These are phyloP conservation scores for Diaporthe capsici DNA, from an alignment of 2,329 filamentous ascomycete genomes.

Conservation along the genomic window DNA sequence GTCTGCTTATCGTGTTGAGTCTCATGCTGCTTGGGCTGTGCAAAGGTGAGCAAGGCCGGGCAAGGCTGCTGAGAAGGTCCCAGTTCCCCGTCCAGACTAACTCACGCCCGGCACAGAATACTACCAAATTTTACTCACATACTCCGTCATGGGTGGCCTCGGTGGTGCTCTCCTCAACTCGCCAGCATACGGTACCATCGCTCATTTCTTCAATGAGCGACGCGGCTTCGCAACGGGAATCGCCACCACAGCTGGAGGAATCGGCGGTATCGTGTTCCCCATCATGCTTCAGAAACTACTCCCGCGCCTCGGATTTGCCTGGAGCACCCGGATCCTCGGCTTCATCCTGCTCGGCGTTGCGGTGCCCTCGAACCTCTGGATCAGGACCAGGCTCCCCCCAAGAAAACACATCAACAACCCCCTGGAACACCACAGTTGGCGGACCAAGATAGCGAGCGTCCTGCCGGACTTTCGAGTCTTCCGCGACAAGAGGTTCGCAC, in stretches of 20 bases:
- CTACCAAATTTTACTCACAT: constrained; percentile 85
- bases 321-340: constrained; percentile 64
- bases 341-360: constrained; percentile 64
- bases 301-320: constrained; percentile 62
- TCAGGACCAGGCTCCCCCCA: constrained; percentile 69
- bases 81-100: constrained; percentile 17
- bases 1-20: constrained; percentile 71
- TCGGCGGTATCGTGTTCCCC: constrained; percentile 78
- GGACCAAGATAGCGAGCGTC: constrained; percentile 50
- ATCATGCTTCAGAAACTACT: constrained; percentile 62
- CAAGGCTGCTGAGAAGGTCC: neutral
- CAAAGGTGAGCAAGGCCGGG: constrained; percentile 56
- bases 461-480: constrained; percentile 75
- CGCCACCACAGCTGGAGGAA: constrained; percentile 79
- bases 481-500: constrained; percentile 68
- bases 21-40: constrained; percentile 79
- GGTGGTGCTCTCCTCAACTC: constrained; percentile 84
- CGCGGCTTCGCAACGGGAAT: constrained; percentile 86
- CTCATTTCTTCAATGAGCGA: constrained; percentile 82
- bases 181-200: constrained; percentile 80
- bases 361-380: constrained; percentile 62
- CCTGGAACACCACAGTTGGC: neutral
- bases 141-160: constrained; percentile 79
- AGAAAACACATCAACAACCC: constrained; percentile 45
- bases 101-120: constrained; percentile 61